Evolutionary conservation across 208 protist species (phyloP).

Genomic region (Crithidia sp.): DNA sequence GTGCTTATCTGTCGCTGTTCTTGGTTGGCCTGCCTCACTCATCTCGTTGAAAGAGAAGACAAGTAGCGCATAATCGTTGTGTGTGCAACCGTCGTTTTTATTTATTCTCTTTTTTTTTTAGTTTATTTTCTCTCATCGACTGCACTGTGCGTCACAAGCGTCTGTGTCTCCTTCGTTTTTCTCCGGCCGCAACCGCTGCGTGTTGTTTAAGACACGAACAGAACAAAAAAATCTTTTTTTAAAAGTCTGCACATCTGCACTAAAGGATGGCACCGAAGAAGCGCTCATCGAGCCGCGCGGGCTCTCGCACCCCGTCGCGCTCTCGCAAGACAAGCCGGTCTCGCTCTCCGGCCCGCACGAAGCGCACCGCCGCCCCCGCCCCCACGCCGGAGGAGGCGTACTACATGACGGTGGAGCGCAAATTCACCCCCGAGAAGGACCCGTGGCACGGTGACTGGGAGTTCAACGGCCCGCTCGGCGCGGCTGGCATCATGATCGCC

Average conservation of each 20-base stretch:
- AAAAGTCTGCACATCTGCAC: background rate
- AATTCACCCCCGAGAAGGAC: conserved; percentile 85
- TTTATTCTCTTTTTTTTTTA: no score
- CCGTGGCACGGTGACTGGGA: conserved; percentile 79
- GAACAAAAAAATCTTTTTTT: background rate
- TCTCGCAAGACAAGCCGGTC: conserved; percentile 35
- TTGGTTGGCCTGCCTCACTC: no score
- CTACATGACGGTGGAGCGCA: conserved; percentile 47
- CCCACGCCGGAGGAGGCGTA: conserved; percentile 63
- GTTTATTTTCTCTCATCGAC: no score
- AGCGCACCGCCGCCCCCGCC: conserved; percentile 2
- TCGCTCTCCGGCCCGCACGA: conserved; percentile 7
- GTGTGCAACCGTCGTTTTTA: no score
- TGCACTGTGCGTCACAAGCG: no score
- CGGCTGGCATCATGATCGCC: conserved; percentile 77
- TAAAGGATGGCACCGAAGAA: conserved; percentile 48
- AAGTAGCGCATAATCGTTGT: no score
- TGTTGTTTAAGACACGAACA: no score
- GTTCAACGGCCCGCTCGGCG: conserved; percentile 80
- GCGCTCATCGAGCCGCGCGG: conserved; percentile 42
- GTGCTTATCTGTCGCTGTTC: no score
- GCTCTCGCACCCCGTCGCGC: conserved; percentile 42
- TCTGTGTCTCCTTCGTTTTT: no score
- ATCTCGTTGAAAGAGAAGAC: no score
- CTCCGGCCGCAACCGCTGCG: no score